Conservation (phyloP, 208 protist genomes). For the Acanthamoeba triangularis region DNA sequence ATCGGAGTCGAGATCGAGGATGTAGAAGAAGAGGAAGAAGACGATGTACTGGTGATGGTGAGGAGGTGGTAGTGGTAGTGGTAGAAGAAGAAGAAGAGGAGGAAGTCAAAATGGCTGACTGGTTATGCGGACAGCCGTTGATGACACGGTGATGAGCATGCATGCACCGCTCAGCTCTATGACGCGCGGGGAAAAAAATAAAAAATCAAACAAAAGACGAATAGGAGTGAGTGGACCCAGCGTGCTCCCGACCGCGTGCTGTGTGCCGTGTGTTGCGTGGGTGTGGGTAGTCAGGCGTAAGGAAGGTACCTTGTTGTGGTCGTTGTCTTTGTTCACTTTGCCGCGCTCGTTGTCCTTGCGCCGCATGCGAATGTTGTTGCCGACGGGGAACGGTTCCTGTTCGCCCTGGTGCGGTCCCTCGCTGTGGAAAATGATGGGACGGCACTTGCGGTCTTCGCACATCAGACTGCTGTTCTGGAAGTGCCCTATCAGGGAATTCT, state of each 20-base stretch:
- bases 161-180: slow-evolving; percentile 18
- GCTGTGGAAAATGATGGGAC: slow-evolving; percentile 74
- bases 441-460: slow-evolving; percentile 58
- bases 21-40: background rate
- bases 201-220: background rate
- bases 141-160: background rate
- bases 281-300: background rate
- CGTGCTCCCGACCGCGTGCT: too few relatives aligned
- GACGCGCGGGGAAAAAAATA: background rate
- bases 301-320: background rate
- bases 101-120: background rate
- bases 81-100: background rate
- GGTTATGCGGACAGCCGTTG: background rate
- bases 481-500: slow-evolving; percentile 48
- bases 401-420: slow-evolving; percentile 43
- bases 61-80: background rate
- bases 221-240: background rate
- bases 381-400: slow-evolving; percentile 68
- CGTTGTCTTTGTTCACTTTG: slow-evolving; percentile 5
- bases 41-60: background rate
- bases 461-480: slow-evolving; percentile 67
- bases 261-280: background rate
- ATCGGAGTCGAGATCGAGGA: background rate
- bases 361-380: slow-evolving; percentile 44
- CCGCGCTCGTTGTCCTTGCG: slow-evolving; percentile 45